These are phyloP conservation scores for Debaryomycetaceae sp. DNA, from an alignment of 1,139 yeast genomes.

Conservation along the genomic window DNA sequence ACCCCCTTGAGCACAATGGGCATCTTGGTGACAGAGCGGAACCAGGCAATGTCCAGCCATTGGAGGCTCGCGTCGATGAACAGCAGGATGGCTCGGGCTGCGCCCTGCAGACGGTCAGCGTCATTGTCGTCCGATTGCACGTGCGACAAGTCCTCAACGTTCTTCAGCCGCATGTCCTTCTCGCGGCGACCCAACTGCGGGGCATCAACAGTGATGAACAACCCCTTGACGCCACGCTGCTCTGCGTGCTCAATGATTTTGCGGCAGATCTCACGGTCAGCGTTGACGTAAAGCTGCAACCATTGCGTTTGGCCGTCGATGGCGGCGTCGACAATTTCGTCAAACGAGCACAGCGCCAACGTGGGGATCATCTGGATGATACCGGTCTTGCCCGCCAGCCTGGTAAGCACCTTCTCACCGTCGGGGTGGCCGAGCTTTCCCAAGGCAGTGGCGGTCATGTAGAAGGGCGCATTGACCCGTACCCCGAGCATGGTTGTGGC, in stretches of 20 bases:
- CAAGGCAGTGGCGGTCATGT: conserved; percentile 75
- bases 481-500: conserved; percentile 40
- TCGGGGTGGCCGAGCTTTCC: conserved; percentile 72
- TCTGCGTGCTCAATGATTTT: conserved; percentile 69
- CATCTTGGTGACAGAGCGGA: conserved; percentile 18
- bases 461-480: conserved; percentile 52
- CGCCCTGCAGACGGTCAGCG: conserved; percentile 72
- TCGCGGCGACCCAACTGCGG: conserved; percentile 94
- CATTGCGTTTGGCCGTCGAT: conserved; percentile 61
- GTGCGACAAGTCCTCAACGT: conserved; percentile 43
- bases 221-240: conserved; percentile 67
- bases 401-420: conserved; percentile 75
- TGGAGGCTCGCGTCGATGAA: conserved; percentile 76
- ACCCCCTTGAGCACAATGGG: conserved; percentile 49
- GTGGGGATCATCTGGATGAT: conserved; percentile 81
- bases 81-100: conserved; percentile 79
- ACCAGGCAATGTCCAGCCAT: conserved; percentile 19
- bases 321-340: conserved; percentile 62
- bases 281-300: conserved; percentile 86
- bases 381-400: conserved; percentile 64
- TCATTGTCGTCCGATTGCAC: conserved; percentile 62
- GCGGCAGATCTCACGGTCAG: conserved; percentile 50
- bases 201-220: conserved; percentile 89
- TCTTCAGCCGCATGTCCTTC: conserved; percentile 48
- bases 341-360: conserved; percentile 69